Conservation (phyloP, 148 eudicot genomes). For the Vaccinium vitisidaea region DNA sequence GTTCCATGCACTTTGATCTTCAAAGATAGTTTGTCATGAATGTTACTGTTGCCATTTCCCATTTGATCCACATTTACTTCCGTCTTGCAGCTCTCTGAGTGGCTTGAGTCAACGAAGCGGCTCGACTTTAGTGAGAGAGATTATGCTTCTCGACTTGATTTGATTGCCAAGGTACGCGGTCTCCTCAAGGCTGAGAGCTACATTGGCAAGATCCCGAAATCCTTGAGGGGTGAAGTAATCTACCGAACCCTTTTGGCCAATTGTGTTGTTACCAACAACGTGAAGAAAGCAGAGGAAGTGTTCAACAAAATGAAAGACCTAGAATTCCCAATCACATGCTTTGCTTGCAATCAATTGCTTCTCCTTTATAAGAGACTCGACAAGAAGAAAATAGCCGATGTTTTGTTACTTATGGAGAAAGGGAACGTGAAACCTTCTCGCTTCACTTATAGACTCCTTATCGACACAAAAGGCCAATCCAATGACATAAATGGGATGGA, state of each 20-base stretch:
- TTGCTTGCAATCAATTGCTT: slow-evolving; percentile 75
- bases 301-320: slow-evolving; percentile 81
- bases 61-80: background rate
- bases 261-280: slow-evolving; percentile 37
- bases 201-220: slow-evolving; percentile 52
- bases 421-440: slow-evolving; percentile 62
- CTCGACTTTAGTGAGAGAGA: slow-evolving; percentile 52
- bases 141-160: slow-evolving; percentile 71
- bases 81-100: slow-evolving; percentile 67
- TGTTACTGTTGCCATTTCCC: background rate
- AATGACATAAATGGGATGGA: slow-evolving; percentile 89
- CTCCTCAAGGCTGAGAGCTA: slow-evolving; percentile 57
- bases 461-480: slow-evolving; percentile 69
- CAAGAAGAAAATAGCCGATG: slow-evolving; percentile 77
- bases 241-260: slow-evolving; percentile 74
- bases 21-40: background rate
- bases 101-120: slow-evolving; percentile 54
- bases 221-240: slow-evolving; percentile 51
- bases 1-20: background rate
- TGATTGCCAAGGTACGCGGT: slow-evolving; percentile 73
- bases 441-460: slow-evolving; percentile 67
- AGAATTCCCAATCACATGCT: slow-evolving; percentile 45
- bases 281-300: slow-evolving; percentile 66
- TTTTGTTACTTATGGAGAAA: slow-evolving; percentile 80
- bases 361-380: slow-evolving; percentile 65